These are phyloP conservation scores for Boeremia exigua DNA, from an alignment of 2,329 filamentous ascomycete genomes.

Conservation along the genomic window DNA sequence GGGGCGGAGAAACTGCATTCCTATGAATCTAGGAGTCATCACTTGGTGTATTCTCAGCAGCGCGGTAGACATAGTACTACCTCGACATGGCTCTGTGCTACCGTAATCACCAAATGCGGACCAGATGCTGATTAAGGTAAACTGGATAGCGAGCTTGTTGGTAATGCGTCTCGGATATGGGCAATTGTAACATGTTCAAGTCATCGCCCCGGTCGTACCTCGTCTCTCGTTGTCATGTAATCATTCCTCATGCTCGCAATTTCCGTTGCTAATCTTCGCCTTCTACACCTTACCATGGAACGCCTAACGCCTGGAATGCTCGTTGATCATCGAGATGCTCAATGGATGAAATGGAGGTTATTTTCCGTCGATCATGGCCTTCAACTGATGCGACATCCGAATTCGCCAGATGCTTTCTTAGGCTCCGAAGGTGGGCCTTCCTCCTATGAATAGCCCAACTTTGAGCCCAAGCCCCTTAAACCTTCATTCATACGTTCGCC, in stretches of 20 bases:
- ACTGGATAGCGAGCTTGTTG: no score
- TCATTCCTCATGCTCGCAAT: neutral
- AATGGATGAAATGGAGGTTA: neutral
- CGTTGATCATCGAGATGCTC: neutral
- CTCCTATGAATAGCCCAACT: constrained; percentile 38
- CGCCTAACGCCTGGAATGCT: constrained; percentile 20
- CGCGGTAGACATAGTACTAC: no score
- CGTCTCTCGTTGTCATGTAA: neutral
- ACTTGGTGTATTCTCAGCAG: no score
- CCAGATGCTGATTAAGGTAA: no score
- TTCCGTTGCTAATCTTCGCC: constrained; percentile 3
- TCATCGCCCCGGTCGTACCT: neutral
- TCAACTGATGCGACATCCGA: neutral
- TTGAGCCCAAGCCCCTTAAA: constrained; percentile 36
- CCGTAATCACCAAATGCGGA: no score
- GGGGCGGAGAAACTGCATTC: no score
- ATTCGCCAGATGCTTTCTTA: neutral
- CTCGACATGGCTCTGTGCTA: no score
- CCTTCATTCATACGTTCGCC: constrained; percentile 34
- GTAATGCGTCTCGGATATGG: neutral
- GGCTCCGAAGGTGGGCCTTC: neutral
- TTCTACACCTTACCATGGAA: constrained; percentile 12
- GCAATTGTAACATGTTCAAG: neutral
- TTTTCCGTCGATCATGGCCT: neutral
- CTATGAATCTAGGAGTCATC: no score